Base-by-base conservation (phyloP, 2,329 filamentous ascomycete species). In the Exophiala sp. region DNA sequence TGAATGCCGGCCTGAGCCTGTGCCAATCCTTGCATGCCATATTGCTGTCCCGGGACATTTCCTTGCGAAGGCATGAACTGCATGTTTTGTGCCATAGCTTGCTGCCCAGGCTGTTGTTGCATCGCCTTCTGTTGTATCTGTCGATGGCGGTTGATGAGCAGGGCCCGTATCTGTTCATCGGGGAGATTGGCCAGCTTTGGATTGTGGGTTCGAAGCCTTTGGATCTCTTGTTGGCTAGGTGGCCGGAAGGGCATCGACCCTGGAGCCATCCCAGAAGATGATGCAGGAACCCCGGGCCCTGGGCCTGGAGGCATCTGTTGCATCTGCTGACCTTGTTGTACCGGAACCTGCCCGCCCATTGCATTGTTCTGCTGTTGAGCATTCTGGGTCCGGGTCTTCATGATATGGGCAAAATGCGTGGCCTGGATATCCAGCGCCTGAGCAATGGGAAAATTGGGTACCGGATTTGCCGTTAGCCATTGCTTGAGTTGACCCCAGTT, bases 401-500 rank as follows among this genome's bases (percentile, higher is more conserved):
- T 57, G 18, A 52, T 48, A 30, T 53, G 49, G 7, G 45, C 39
- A 43, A 55, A 60, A 42, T 58, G 56, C 10, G 42, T 55, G 3
- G 55, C 58, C 35, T 60, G 58, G 16, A 58, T 52, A 27, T 55
- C 49, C 29, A 57, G 14, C 6, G 58, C 30, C 35, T 56, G 48
- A 22, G 53, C 30, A 9, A 58, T 35, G 2, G 56, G 48, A 32
- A 51, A 48, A 27, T 49, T 57, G 3, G 50, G 50, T n/a, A 52
- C 41, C 10, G 53, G 58, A 21, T 60, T 58, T 8, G 47, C 34
- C 3, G 52, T 46, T 18, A 56, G 29, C 53, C 53, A 60, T 35
- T 60, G 53, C 42, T 60, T 60, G 11, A 60, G 51, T 40, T 53
- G 48, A 35, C 49, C 48, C 55, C 56, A 60, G 14, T 42, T 55